Conservation (phyloP, 2,329 filamentous ascomycete genomes). For the Chaetomiaceae sp. region DNA sequence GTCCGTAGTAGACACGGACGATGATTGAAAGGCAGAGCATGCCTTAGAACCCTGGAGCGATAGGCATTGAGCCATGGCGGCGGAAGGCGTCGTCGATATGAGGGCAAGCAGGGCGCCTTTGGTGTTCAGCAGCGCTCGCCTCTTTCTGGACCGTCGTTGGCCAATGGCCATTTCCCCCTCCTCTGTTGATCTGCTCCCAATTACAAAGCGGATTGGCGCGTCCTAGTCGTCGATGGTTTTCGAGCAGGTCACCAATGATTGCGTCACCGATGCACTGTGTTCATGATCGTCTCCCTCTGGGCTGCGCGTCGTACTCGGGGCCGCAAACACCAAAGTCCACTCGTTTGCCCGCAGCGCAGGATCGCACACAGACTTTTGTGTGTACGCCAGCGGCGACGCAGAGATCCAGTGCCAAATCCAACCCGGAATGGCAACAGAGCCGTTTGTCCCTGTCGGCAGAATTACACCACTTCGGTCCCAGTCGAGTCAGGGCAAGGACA, state of each 20-base stretch:
- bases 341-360: not conserved
- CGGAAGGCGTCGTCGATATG: conserved; percentile 35
- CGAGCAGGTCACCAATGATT: conserved; percentile 7
- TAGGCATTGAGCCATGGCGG: conserved; percentile 48
- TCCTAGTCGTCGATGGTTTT: not conserved
- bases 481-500: conserved; percentile 3
- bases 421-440: not conserved
- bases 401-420: not conserved
- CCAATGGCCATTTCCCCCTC: conserved; percentile 9
- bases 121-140: conserved; percentile 14
- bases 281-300: conserved; percentile 24
- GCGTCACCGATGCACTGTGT: conserved; percentile 13
- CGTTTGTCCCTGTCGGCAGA: conserved; percentile 18
- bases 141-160: conserved; percentile 9
- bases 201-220: not conserved
- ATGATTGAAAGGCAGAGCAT: conserved; percentile 68
- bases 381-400: conserved; percentile 10
- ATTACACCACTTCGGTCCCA: conserved; percentile 3
- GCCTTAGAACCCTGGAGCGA: conserved; percentile 64
- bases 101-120: conserved; percentile 24
- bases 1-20: conserved; percentile 67
- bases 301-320: not conserved
- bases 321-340: not conserved
- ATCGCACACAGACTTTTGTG: not conserved
- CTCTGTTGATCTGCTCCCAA: not conserved